These are phyloP conservation scores for Magnolia sinica DNA, from an alignment of 164 flowering plant genomes.

Conservation along the genomic window DNA sequence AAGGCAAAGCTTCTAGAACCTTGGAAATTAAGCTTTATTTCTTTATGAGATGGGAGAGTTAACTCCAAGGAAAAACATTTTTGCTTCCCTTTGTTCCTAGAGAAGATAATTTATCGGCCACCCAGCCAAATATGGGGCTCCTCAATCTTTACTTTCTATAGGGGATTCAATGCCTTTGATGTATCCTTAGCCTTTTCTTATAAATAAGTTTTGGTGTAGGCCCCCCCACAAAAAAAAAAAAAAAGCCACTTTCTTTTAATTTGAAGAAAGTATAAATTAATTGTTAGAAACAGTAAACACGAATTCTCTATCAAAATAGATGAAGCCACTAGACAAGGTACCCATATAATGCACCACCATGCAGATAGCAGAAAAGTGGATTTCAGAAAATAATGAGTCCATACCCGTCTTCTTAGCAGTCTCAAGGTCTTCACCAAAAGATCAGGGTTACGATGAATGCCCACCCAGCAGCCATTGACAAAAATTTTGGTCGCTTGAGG, in stretches of 20 bases:
- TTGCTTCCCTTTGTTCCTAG: too few species aligned
- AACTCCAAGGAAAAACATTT: too few species aligned
- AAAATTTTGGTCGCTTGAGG: constrained; percentile 94
- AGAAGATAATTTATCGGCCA: too few species aligned
- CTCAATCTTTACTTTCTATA: too few species aligned
- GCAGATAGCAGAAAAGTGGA: neutral
- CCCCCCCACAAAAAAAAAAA: too few species aligned
- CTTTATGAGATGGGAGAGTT: too few species aligned
- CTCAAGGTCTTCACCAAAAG: constrained; percentile 84
- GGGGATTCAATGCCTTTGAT: too few species aligned
- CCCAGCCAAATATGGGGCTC: neutral
- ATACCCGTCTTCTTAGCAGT: constrained; percentile 76
- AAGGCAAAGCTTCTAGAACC: too few species aligned
- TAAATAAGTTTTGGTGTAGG: too few species aligned
- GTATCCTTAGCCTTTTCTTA: too few species aligned
- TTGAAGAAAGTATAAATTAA: neutral
- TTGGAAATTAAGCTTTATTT: too few species aligned
- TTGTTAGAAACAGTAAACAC: neutral
- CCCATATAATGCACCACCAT: neutral
- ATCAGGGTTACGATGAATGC: constrained; percentile 94
- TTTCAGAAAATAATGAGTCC: constrained; percentile 11
- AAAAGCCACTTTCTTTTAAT: neutral
- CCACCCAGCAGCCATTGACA: constrained; percentile 99
- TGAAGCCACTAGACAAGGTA: neutral
- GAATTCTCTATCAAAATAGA: neutral